Percentiles rank a stretch among this genome's conserved stretches.
Conservation (phyloP, 306 rosid genomes). For the Inga laurina region DNA sequence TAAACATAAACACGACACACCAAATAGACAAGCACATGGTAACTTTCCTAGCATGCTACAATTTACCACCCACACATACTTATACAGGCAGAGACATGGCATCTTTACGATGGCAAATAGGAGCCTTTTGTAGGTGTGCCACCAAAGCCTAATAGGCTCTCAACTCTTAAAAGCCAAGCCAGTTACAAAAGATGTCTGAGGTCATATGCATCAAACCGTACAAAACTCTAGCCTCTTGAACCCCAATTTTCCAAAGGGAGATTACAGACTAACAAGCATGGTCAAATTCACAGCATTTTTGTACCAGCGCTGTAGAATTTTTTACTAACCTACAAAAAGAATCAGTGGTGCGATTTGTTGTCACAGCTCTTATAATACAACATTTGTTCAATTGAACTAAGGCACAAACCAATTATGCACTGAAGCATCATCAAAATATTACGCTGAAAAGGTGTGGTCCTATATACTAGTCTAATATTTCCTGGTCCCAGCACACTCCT, state of each 20-base stretch:
- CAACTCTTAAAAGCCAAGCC: not conserved
- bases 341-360: not conserved
- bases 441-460: not conserved
- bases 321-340: not conserved
- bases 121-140: constrained; percentile 8
- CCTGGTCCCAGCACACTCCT: not conserved
- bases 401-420: not conserved
- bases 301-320: too few relatives aligned
- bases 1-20: not conserved
- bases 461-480: not conserved
- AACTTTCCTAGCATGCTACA: constrained; percentile 15
- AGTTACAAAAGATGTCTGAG: not conserved
- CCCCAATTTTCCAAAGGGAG: not conserved
- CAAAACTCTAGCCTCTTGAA: not conserved
- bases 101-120: constrained; percentile 5
- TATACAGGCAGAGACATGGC: constrained; percentile 2
- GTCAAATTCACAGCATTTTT: constrained; percentile 1
- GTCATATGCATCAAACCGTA: not conserved
- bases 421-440: not conserved
- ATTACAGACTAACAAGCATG: not conserved
- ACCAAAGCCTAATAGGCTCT: not conserved
- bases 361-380: not conserved
- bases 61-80: constrained; percentile 12
- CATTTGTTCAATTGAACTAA: not conserved
- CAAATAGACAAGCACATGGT: not conserved